Conservation (phyloP, 2,329 filamentous ascomycete species). For the Colletotrichum eremochloae region DNA sequence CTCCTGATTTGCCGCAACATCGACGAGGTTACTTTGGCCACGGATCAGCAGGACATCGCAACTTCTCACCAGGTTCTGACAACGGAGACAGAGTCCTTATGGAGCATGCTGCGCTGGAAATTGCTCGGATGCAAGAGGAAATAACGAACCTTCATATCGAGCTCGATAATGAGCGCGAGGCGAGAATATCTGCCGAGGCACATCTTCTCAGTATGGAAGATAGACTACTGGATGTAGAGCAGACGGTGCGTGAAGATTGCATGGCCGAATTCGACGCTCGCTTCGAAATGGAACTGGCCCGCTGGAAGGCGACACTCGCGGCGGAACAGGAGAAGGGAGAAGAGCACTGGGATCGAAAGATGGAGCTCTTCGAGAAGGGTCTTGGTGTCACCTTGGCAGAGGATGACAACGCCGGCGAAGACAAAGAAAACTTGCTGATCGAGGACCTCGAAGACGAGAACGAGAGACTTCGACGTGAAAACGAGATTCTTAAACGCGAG, state of each 20-base stretch:
- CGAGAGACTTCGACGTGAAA: conserved; percentile 74
- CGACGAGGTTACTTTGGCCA: conserved; percentile 36
- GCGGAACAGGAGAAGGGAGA: conserved; percentile 85
- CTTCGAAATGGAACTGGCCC: conserved; percentile 78
- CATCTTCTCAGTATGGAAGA: conserved; percentile 80
- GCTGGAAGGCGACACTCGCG: conserved; percentile 86
- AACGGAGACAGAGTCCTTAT: conserved; percentile 77
- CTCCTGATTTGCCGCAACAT: conserved; percentile 29
- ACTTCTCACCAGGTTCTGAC: conserved; percentile 55
- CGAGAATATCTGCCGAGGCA: conserved; percentile 78
- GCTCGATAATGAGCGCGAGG: conserved; percentile 77
- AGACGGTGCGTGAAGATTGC: conserved; percentile 89
- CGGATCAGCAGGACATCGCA: conserved; percentile 51
- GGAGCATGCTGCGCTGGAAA: conserved; percentile 84
- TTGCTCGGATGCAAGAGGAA: conserved; percentile 82
- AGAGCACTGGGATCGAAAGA: conserved; percentile 88
- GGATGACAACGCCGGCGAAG: conserved; percentile 61
- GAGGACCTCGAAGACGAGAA: conserved; percentile 80
- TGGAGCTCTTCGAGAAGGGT: conserved; percentile 72
- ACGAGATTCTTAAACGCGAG: conserved; percentile 76
- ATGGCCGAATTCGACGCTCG: conserved; percentile 86
- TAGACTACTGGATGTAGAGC: conserved; percentile 76
- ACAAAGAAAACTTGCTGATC: conserved; percentile 73
- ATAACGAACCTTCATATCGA: conserved; percentile 80
- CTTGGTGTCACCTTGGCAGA: conserved; percentile 52